A percentile compares a stretch with the other conserved stretches of the same genome.
phyloP scores from a whole-genome alignment of 331 rosid genomes.

The Telfairia occidentalis region DNA sequence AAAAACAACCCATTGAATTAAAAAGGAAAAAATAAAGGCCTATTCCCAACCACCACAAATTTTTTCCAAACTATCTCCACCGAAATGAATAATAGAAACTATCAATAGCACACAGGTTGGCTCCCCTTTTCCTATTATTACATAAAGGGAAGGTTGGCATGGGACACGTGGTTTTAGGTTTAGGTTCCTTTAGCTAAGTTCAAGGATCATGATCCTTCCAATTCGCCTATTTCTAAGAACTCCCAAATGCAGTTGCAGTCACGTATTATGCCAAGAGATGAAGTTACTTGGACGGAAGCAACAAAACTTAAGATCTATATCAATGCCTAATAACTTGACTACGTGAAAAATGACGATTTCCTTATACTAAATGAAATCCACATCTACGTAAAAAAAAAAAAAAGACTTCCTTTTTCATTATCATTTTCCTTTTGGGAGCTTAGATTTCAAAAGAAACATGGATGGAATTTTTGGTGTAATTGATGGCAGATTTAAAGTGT shows the following conservation, averaged over 20 bases:
- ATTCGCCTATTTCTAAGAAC: not conserved
- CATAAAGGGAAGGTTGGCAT: not conserved
- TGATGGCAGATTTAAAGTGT: conserved; percentile 34
- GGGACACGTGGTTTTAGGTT: not conserved
- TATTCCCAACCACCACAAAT: no score
- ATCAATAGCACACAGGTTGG: no score
- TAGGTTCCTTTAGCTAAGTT: not conserved
- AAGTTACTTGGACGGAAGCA: not conserved
- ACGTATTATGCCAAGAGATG: not conserved
- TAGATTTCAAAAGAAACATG: conserved; percentile 15
- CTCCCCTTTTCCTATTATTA: not conserved
- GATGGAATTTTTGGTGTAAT: conserved; percentile 38
- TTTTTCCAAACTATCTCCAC: no score
- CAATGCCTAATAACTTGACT: no score
- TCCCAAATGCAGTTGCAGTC: not conserved
- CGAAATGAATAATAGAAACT: no score
- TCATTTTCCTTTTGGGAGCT: not conserved
- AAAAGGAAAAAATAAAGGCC: no score
- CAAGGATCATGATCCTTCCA: not conserved
- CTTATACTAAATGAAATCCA: not conserved
- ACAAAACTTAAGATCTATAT: no score
- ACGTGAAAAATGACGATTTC: not conserved
- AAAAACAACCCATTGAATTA: no score
- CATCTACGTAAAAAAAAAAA: not conserved
- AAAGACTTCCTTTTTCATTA: no score